Percentiles rank a stretch among this genome's conserved stretches.
Conservation (phyloP, 176 grass and related monocot genomes). For the Neostapfia colusana region DNA sequence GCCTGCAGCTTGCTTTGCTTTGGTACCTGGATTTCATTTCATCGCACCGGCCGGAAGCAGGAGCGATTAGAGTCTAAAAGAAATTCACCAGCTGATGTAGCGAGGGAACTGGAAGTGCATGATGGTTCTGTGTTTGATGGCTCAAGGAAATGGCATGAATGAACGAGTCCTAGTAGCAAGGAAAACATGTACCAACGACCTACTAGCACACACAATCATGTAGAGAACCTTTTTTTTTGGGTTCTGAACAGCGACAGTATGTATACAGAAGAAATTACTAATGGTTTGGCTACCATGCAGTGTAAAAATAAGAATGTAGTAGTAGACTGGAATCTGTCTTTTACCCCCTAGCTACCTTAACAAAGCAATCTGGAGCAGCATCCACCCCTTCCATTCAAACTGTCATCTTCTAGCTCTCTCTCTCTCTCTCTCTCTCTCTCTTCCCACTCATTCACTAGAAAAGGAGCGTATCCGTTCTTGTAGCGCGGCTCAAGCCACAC, state of each 20-base stretch:
- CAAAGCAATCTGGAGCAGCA: slow-evolving; percentile 7
- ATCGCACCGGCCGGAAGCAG: background rate
- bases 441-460: slow-evolving; percentile 41
- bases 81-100: background rate
- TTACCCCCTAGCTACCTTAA: slow-evolving; percentile 29
- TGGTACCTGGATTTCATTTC: background rate
- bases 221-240: background rate
- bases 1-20: background rate
- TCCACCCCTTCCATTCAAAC: background rate
- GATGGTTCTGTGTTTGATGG: background rate
- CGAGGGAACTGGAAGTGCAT: slow-evolving; percentile 11
- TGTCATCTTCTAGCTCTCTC: slow-evolving; percentile 13
- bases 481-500: slow-evolving; percentile 22
- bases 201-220: background rate
- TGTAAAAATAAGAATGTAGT: background rate
- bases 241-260: too few relatives aligned
- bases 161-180: slow-evolving; percentile 4
- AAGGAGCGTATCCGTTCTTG: slow-evolving; percentile 35
- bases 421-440: slow-evolving; percentile 23
- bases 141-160: slow-evolving; percentile 3
- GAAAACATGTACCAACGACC: slow-evolving; percentile 47
- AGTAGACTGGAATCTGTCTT: slow-evolving; percentile 30
- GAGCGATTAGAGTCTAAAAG: background rate
- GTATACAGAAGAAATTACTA: background rate
- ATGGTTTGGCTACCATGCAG: background rate